Conservation (phyloP, 371 early-diverging fungal species). For the Saksenaea oblongispora region DNA sequence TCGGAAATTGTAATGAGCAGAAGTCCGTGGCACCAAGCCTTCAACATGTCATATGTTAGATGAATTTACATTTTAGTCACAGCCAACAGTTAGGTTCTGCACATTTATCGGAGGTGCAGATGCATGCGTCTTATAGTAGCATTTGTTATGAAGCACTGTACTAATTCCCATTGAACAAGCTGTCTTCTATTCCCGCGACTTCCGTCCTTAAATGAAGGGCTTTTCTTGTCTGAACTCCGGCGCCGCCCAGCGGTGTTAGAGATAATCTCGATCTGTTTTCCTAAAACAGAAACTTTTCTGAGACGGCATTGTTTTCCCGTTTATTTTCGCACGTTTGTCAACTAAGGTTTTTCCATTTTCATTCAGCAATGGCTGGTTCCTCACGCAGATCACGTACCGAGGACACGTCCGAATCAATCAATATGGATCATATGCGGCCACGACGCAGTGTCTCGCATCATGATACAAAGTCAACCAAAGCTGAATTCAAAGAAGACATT, state of each 20-base stretch:
- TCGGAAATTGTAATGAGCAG: too few relatives aligned
- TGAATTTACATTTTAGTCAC: too few relatives aligned
- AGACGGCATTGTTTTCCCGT: neutral
- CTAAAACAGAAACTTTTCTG: neutral
- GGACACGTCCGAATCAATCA: neutral
- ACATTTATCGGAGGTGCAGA: too few relatives aligned
- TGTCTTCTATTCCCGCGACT: neutral
- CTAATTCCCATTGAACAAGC: neutral
- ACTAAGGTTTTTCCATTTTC: neutral
- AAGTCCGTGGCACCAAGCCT: too few relatives aligned
- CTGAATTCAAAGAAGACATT: neutral
- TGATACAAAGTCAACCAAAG: neutral
- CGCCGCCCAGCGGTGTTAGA: neutral
- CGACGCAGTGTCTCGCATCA: neutral
- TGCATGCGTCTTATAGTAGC: too few relatives aligned
- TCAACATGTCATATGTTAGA: too few relatives aligned
- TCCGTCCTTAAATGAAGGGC: neutral
- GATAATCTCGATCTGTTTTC: constrained; percentile 1
- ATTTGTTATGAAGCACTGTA: too few relatives aligned
- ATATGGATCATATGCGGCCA: constrained; percentile 2
- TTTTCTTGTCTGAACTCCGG: neutral
- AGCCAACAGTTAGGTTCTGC: too few relatives aligned
- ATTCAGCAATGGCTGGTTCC: neutral
- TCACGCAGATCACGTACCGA: neutral
- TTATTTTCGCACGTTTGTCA: constrained; percentile 3